Evolutionary conservation across 1,284 basidiomycete species (phyloP).

Genomic region (Boletus sp.): DNA sequence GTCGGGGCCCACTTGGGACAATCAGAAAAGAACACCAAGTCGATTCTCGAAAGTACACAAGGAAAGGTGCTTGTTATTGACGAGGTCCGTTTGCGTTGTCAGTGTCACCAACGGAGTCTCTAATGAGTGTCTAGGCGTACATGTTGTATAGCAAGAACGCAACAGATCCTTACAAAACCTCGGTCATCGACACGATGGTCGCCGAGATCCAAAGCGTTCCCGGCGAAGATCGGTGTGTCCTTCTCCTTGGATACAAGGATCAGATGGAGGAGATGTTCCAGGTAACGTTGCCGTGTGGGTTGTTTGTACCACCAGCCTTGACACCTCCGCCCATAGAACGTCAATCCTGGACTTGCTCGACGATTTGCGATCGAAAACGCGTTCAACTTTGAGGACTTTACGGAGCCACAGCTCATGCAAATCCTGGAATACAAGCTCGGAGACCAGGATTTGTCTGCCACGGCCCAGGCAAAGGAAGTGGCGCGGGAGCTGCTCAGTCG

Average conservation of each 20-base stretch:
- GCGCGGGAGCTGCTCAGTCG: constrained; percentile 53
- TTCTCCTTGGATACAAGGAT: constrained; percentile 59
- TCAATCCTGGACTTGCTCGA: constrained; percentile 61
- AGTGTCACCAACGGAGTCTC: background rate
- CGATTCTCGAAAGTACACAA: constrained; percentile 50
- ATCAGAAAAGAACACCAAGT: constrained; percentile 61
- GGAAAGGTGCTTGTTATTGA: constrained; percentile 70
- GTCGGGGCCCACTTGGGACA: constrained; percentile 51
- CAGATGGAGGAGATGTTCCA: constrained; percentile 70
- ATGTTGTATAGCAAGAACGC: constrained; percentile 51
- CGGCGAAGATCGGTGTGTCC: constrained; percentile 64
- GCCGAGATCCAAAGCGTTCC: constrained; percentile 65
- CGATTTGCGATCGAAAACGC: constrained; percentile 64
- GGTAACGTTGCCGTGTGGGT: constrained; percentile 33
- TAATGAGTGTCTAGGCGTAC: constrained; percentile 47
- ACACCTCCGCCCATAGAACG: constrained; percentile 42
- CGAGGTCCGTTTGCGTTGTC: constrained; percentile 42
- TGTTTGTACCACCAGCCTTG: background rate
- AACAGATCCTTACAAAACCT: constrained; percentile 52
- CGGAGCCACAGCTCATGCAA: constrained; percentile 45
- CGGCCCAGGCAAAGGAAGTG: constrained; percentile 49
- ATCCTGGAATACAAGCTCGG: constrained; percentile 55
- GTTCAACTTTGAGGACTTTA: constrained; percentile 65
- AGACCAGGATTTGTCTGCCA: constrained; percentile 53
- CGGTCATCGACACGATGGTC: constrained; percentile 69